phyloP scores from a whole-genome alignment of 2,329 filamentous ascomycete genomes.

The Ophiocordyceps polyrhachis-furcata region DNA sequence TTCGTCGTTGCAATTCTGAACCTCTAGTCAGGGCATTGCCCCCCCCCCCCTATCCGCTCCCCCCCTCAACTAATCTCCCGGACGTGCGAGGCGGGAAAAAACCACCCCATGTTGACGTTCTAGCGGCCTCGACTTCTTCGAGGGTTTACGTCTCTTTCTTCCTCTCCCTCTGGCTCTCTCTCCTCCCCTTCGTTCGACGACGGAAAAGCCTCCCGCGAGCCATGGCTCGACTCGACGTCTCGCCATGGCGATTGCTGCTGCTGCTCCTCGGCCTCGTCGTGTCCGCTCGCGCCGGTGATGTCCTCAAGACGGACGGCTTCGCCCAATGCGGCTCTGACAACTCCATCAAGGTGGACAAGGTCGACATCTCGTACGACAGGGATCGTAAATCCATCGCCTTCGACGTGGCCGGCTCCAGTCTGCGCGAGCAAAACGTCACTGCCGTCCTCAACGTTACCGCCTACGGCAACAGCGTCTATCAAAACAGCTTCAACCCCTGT shows the following conservation, averaged over 20 bases:
- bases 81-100: too few species aligned
- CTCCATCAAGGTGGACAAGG: constrained; percentile 48
- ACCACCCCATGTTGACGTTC: too few species aligned
- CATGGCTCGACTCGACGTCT: constrained; percentile 15
- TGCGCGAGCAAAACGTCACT: constrained; percentile 58
- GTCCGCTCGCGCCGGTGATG: constrained; percentile 42
- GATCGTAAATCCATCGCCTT: constrained; percentile 56
- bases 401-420: constrained; percentile 63
- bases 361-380: constrained; percentile 66
- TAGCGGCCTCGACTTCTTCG: too few species aligned
- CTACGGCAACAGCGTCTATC: constrained; percentile 69
- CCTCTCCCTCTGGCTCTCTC: neutral
- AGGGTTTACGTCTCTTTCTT: neutral
- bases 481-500: constrained; percentile 71
- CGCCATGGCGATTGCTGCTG: constrained; percentile 16
- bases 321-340: constrained; percentile 40
- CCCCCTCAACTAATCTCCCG: too few species aligned
- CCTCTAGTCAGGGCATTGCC: too few species aligned
- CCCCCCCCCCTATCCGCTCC: too few species aligned
- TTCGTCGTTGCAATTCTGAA: too few species aligned
- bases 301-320: constrained; percentile 69
- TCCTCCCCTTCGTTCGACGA: neutral
- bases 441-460: constrained; percentile 60
- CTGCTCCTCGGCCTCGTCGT: constrained; percentile 15
- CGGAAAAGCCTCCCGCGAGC: neutral